Evolutionary conservation across 2,329 filamentous ascomycete genomes (phyloP), one percentile per base, ranked within the genome.

Genomic region (Emericellopsis cladophorae): DNA sequence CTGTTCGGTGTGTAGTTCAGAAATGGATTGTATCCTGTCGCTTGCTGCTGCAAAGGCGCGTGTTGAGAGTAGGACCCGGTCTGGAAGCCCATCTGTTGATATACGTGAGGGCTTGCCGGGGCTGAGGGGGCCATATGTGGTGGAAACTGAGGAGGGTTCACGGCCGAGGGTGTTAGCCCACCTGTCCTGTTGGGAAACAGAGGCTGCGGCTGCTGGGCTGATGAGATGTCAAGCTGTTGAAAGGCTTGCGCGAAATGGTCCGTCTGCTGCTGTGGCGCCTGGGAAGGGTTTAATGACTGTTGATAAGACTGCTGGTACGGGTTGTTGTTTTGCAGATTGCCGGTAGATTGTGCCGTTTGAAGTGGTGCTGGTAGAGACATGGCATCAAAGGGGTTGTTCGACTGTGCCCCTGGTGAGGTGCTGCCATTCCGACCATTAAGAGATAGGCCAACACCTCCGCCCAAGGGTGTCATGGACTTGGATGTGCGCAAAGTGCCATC

Each of bases 131-230:
- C 63, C 51, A 66, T 52, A 9, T 60, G 48, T 43, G 70, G 67
- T 40, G 67, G 62, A 43, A 69, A 70, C 26, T 55, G 47, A 21
- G 56, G 46, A 44, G 65, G 65, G 26, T 56, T 48, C 24, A 56
- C 45, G 45, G 66, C 64, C 33, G 62, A 61, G 31, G 63, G 49
- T 23, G 47, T 45, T 31, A 71, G 47, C 18, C 76, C 84, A 41
- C 84, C 83, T 1, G 84, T 89, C 41, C 81, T 79, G 52, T 88
- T 78, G 7, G 84, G 82, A 55, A 89, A 88, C 24, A 88, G 65
- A 31, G 76, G 75, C 48, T 78, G 42, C 36, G 23, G 37, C 26
- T 39, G 36, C 23, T 41, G 76, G 33, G 63, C 45, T 39, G 58
- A 58, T 21, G 76, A 76, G 2, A 94, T 64, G 31, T 84, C 79